These are phyloP conservation scores for Penicillium egyptiacum DNA, from an alignment of 495 filamentous ascomycete genomes.

Conservation along the genomic window DNA sequence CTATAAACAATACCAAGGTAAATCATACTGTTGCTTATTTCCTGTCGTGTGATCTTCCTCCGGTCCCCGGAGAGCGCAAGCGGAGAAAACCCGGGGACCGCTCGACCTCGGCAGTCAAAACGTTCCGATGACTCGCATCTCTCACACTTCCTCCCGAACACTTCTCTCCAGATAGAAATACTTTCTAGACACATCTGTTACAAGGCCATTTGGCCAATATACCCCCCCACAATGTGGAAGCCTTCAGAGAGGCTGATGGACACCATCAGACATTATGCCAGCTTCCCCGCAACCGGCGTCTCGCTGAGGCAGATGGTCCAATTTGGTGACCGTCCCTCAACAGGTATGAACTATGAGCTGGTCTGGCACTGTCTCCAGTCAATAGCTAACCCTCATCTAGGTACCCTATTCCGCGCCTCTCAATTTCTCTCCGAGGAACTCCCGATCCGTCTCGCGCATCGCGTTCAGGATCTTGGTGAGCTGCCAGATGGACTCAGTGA, in stretches of 20 bases:
- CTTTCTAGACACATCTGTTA: conserved; percentile 3
- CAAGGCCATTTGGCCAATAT: conserved; percentile 35
- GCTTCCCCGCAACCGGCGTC: conserved; percentile 95
- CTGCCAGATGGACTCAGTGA: conserved; percentile 97
- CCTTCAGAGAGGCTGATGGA: conserved; percentile 88
- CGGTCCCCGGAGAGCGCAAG: conserved; percentile 23
- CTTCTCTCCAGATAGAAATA: conserved; percentile 7
- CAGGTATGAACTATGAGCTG: conserved; percentile 58
- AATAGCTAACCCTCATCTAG: conserved; percentile 41
- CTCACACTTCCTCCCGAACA: conserved; percentile 17
- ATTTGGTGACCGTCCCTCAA: conserved; percentile 88
- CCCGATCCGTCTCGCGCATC: conserved; percentile 92
- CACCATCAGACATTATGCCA: conserved; percentile 97
- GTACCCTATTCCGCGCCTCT: conserved; percentile 93
- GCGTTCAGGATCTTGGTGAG: conserved; percentile 87
- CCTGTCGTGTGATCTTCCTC: conserved; percentile 20
- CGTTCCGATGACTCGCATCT: conserved; percentile 12
- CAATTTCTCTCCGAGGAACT: conserved; percentile 98
- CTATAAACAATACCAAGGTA: not conserved
- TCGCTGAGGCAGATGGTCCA: conserved; percentile 98
- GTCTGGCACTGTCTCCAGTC: too few relatives aligned
- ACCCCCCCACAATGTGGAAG: conserved; percentile 72
- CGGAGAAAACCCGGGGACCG: conserved; percentile 18
- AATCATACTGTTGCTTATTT: not conserved
- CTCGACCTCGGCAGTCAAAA: conserved; percentile 31